phyloP scores from a whole-genome alignment of 1,284 basidiomycete genomes.

The Rhodotorula glutinis region DNA sequence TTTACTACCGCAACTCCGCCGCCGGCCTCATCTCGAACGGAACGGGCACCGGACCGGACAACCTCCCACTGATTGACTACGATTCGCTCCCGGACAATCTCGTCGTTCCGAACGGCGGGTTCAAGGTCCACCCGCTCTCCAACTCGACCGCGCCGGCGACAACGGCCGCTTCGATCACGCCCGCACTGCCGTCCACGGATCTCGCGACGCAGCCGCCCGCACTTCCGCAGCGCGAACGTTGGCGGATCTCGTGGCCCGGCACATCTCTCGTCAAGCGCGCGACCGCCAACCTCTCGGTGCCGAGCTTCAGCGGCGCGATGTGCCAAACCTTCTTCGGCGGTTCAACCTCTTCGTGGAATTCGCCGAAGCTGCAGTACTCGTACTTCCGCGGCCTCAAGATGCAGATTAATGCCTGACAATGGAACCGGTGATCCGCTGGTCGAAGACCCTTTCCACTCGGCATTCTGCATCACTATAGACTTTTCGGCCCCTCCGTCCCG shows the following conservation, averaged over 20 bases:
- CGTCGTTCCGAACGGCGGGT: constrained; percentile 35
- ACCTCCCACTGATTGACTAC: constrained; percentile 25
- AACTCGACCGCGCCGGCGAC: neutral
- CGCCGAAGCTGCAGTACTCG: constrained; percentile 31
- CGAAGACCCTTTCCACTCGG: too few species aligned
- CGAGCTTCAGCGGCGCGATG: constrained; percentile 40
- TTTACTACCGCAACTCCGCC: constrained; percentile 42
- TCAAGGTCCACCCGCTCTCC: constrained; percentile 12
- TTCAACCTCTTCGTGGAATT: constrained; percentile 20
- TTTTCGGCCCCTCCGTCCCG: too few species aligned
- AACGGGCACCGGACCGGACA: neutral
- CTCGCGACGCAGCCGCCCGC: neutral
- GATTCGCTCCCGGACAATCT: constrained; percentile 25
- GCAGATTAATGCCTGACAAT: constrained; percentile 42
- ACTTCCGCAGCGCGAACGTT: neutral
- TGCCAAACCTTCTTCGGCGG: constrained; percentile 42
- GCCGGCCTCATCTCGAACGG: constrained; percentile 19
- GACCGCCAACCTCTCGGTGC: constrained; percentile 8
- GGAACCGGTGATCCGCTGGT: too few species aligned
- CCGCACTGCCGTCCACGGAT: neutral
- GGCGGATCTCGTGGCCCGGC: neutral
- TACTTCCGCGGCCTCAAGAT: constrained; percentile 37
- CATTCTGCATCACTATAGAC: too few species aligned
- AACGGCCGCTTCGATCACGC: neutral
- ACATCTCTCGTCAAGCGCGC: constrained; percentile 24